Evolutionary conservation across 352 stramenopile genomes (phyloP).

Genomic region (Aphanomyces invadans): DNA sequence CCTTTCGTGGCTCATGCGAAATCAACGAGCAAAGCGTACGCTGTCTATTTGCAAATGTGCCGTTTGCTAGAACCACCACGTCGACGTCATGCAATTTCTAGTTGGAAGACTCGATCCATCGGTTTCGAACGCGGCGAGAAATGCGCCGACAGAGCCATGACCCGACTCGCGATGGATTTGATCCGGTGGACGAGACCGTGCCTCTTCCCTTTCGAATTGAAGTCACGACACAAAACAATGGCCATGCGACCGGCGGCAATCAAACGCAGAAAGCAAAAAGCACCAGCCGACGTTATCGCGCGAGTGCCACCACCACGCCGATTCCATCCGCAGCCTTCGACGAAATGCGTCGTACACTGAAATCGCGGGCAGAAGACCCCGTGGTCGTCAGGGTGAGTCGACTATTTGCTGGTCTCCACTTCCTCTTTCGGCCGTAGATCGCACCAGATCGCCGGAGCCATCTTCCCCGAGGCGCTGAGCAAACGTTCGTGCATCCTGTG

Average conservation of each 20-base stretch:
- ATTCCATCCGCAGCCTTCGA: background rate
- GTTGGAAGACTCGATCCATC: slow-evolving; percentile 24
- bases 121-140: slow-evolving; percentile 21
- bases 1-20: slow-evolving; percentile 13
- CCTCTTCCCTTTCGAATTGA: slow-evolving; percentile 73
- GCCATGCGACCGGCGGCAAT: background rate
- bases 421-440: too few relatives aligned
- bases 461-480: too few relatives aligned
- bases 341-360: slow-evolving; percentile 11
- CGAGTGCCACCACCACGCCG: background rate
- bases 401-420: too few relatives aligned
- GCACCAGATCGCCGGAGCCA: too few relatives aligned
- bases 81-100: background rate
- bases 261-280: background rate
- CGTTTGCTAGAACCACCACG: background rate
- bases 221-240: slow-evolving; percentile 43
- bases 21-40: slow-evolving; percentile 26
- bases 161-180: slow-evolving; percentile 68
- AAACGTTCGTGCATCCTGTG: too few relatives aligned
- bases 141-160: slow-evolving; percentile 35
- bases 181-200: slow-evolving; percentile 69
- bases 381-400: slow-evolving; percentile 14
- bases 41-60: too few relatives aligned
- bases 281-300: background rate
- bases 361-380: slow-evolving; percentile 22